Base-by-base conservation (phyloP, 768 basidiomycete species). In the Mrakia hoshinonis region DNA sequence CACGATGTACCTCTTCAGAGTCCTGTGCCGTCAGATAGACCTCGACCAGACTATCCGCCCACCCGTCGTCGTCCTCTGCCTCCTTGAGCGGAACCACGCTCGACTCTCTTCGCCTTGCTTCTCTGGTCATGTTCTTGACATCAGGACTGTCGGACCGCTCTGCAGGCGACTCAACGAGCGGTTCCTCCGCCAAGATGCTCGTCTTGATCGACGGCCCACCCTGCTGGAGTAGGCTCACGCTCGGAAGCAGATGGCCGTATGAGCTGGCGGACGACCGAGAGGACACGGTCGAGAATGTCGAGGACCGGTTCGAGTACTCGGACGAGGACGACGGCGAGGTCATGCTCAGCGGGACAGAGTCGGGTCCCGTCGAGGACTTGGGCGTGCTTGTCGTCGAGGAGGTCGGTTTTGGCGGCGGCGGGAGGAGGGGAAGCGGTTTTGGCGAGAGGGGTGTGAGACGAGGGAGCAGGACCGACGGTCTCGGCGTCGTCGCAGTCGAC, bases 301-400 rank as follows among this genome's bases (percentile, higher is more conserved):
- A 61, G 22, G 58, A 61, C 10, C 58, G 36, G 34, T 61, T 61
- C 13, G 58, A 61, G 58, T 61, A 61, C 13, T 61, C 58, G 10
- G 58, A 61, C 20, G 58, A 61, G 36, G 58, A 36, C 1, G 58
- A 61, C 4, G 58, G 58, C 9, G 31, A 61, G 36, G 34, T 61
- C 26, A 31, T 38, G 20, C 34, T 61, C 15, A 20, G 29, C 6
- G 2, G 55, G 26, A 13, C 24, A 11, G 31, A 7, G 10, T 26
- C 31, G 24, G 10, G 26, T 58, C 34, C 26, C 2, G 55, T 4
- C 2, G 9, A 10, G 43, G 43, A 43, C 15, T 6, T 15, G 43
- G 43, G 43, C 7, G 15, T 43, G 43, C 43, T 15, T 6, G 43
- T 15, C 15, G 55, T 34, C 22, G 36, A n/a, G 1, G 18, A 1